Conservation (phyloP, 257 asterid species). For the Salvia splendens region DNA sequence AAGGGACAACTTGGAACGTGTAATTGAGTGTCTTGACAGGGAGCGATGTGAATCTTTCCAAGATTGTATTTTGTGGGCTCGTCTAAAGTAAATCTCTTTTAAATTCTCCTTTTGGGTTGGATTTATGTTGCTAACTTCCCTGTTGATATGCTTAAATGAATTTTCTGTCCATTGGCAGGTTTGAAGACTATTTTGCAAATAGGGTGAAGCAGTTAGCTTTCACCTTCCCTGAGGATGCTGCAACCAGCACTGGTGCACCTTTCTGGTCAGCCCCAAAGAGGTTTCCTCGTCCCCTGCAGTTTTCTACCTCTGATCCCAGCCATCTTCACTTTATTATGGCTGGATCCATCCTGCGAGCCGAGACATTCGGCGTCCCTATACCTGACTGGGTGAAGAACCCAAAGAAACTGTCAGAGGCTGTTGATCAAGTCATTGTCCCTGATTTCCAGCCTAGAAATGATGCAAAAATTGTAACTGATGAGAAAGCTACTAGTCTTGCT, state of each 20-base stretch:
- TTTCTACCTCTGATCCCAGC: slow-evolving; percentile 65
- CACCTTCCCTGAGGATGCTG: slow-evolving; percentile 91
- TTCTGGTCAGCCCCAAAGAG: slow-evolving; percentile 98
- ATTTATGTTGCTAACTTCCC: not conserved
- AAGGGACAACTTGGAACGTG: slow-evolving; percentile 82
- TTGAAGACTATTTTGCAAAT: slow-evolving; percentile 80
- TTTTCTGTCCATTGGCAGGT: slow-evolving; percentile 47
- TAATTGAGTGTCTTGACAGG: slow-evolving; percentile 72
- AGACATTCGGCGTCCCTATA: slow-evolving; percentile 73
- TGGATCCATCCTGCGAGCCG: slow-evolving; percentile 75
- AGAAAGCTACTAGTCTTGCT: slow-evolving; percentile 78
- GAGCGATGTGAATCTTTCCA: slow-evolving; percentile 81
- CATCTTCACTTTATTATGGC: slow-evolving; percentile 88
- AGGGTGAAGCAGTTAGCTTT: slow-evolving; percentile 80
- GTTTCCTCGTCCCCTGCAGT: slow-evolving; percentile 76
- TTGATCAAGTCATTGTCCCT: slow-evolving; percentile 61
- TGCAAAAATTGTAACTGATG: slow-evolving; percentile 86
- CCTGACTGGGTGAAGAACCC: slow-evolving; percentile 90
- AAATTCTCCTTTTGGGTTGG: not conserved
- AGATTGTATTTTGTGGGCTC: slow-evolving; percentile 86
- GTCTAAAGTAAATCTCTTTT: slow-evolving; percentile 54
- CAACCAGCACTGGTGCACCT: slow-evolving; percentile 84
- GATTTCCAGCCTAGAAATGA: slow-evolving; percentile 69
- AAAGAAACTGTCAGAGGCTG: slow-evolving; percentile 64
- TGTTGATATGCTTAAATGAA: slow-evolving; percentile 26